Percentiles rank a stretch among this genome's conserved stretches.
phyloP scores from a whole-genome alignment of 805 yeast genomes.

The Hanseniaspora hatyaiensis region DNA sequence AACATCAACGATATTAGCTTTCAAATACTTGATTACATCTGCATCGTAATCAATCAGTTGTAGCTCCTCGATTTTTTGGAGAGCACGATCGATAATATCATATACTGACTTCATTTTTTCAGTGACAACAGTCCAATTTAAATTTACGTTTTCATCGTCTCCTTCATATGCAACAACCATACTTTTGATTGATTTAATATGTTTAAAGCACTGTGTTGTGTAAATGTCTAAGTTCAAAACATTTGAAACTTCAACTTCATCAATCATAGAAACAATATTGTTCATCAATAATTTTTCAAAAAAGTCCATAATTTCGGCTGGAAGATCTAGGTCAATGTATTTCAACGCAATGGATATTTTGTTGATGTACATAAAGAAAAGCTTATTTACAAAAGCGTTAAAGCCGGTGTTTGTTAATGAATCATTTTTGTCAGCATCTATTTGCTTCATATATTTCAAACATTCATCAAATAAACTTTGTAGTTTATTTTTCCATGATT shows the following conservation, averaged over 20 bases:
- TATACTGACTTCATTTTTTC: too few relatives aligned
- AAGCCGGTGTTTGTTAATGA: background rate
- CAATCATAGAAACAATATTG: constrained; percentile 16
- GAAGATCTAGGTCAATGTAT: constrained; percentile 23
- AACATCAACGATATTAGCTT: background rate
- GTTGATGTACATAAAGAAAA: constrained; percentile 21
- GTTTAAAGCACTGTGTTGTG: background rate
- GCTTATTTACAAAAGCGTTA: constrained; percentile 15
- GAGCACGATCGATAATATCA: too few relatives aligned
- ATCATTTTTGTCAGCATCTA: background rate
- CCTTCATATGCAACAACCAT: background rate
- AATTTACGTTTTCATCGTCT: background rate
- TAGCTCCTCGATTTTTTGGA: background rate
- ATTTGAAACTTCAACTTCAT: constrained; percentile 4
- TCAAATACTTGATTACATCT: background rate
- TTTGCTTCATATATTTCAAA: background rate
- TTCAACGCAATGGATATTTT: constrained; percentile 26
- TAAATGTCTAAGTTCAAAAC: constrained; percentile 10
- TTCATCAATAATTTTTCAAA: constrained; percentile 18
- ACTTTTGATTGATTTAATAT: too few relatives aligned
- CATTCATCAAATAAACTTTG: background rate
- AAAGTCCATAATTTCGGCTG: constrained; percentile 19
- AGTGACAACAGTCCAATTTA: too few relatives aligned
- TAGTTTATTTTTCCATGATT: background rate
- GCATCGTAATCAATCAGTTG: constrained; percentile 9